Evolutionary conservation across 208 protist species (phyloP).

Genomic region (Acanthamoeba sp.): DNA sequence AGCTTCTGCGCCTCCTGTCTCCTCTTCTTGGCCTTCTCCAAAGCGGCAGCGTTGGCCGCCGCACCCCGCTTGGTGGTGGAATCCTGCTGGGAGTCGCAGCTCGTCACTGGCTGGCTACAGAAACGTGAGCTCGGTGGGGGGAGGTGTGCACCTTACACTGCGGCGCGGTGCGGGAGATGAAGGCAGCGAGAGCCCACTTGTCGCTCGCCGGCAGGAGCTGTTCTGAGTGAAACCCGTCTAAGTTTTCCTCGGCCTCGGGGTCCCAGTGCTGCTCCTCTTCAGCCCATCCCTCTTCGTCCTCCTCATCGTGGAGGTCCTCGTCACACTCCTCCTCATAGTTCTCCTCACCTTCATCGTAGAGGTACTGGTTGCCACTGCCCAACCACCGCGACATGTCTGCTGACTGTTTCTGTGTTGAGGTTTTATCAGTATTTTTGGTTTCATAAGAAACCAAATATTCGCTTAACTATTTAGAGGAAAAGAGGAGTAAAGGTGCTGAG

Average conservation of each 20-base stretch:
- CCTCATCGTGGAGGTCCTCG: background rate
- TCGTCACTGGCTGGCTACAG: background rate
- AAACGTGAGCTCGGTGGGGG: background rate
- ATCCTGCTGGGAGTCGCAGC: too few species aligned
- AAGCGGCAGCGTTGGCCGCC: too few species aligned
- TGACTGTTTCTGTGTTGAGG: too few species aligned
- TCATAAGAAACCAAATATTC: too few species aligned
- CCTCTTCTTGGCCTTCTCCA: background rate
- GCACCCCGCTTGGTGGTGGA: too few species aligned
- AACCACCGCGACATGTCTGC: background rate
- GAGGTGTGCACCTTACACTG: background rate
- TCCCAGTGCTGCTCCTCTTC: background rate
- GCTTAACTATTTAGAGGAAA: too few species aligned
- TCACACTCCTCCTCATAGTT: background rate
- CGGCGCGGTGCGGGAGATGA: background rate
- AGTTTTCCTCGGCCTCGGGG: background rate
- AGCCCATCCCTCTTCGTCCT: background rate
- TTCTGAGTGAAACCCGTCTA: background rate
- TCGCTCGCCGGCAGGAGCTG: background rate
- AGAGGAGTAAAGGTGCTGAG: too few species aligned
- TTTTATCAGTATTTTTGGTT: too few species aligned
- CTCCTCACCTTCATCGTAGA: background rate
- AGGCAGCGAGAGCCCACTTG: background rate
- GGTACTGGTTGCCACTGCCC: background rate
- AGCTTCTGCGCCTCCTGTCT: background rate